These are phyloP conservation scores for Boletus subcaerulescens DNA, from an alignment of 768 basidiomycete species.

Conservation along the genomic window DNA sequence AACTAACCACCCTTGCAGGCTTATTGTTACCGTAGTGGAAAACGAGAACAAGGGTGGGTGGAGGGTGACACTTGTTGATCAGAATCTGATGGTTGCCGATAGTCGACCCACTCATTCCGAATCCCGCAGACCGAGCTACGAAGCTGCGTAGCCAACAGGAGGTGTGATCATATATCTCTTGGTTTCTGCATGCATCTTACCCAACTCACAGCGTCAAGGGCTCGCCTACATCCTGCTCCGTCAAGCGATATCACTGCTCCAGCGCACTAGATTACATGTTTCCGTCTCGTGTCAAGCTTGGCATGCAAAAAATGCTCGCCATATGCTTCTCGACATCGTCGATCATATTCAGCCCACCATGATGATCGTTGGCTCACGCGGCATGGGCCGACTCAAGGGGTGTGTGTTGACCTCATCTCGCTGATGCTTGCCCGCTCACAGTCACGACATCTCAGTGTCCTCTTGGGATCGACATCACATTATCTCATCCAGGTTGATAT, in stretches of 20 bases:
- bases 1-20: slow-evolving; percentile 33
- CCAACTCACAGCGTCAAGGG: slow-evolving; percentile 67
- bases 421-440: not conserved
- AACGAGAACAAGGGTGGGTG: slow-evolving; percentile 81
- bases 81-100: slow-evolving; percentile 5
- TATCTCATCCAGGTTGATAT: slow-evolving; percentile 76
- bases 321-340: slow-evolving; percentile 89
- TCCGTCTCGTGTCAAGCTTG: slow-evolving; percentile 90
- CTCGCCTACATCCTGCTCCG: slow-evolving; percentile 84
- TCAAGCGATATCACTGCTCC: slow-evolving; percentile 84
- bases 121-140: slow-evolving; percentile 66
- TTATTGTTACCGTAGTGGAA: slow-evolving; percentile 89
- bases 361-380: slow-evolving; percentile 95
- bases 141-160: slow-evolving; percentile 92
- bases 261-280: slow-evolving; percentile 87
- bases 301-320: slow-evolving; percentile 93
- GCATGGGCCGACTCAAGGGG: slow-evolving; percentile 85
- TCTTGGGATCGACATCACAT: slow-evolving; percentile 93
- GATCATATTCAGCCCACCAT: slow-evolving; percentile 86
- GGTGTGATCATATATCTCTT: slow-evolving; percentile 39
- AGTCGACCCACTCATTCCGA: slow-evolving; percentile 72
- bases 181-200: slow-evolving; percentile 6
- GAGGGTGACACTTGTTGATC: not conserved
- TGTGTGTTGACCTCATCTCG: slow-evolving; percentile 33
- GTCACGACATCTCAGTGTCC: slow-evolving; percentile 50